phyloP scores from a whole-genome alignment of 495 filamentous ascomycete species.

The Immersiella caudata region DNA sequence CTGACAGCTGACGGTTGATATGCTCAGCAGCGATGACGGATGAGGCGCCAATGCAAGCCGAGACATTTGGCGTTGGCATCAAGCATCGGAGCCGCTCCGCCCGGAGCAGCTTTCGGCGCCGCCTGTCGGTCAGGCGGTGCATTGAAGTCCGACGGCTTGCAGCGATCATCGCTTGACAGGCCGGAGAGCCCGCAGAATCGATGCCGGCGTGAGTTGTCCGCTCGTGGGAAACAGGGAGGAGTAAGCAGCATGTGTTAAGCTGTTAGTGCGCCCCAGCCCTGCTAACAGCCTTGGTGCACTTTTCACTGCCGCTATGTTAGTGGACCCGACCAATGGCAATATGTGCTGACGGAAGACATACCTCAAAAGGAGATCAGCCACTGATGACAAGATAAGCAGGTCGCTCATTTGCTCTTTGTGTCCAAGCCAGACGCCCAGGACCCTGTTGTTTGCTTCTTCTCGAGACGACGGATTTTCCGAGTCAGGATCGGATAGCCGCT shows the following conservation, averaged over 20 bases:
- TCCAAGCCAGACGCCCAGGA: too few relatives aligned
- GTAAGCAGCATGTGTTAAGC: too few relatives aligned
- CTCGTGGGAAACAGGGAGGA: neutral
- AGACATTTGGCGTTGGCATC: neutral
- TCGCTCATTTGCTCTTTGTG: too few relatives aligned
- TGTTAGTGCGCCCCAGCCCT: too few relatives aligned
- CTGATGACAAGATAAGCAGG: too few relatives aligned
- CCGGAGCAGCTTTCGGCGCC: neutral
- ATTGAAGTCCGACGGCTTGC: neutral
- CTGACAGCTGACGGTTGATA: neutral
- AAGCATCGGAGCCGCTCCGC: neutral
- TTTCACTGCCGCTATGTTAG: too few relatives aligned
- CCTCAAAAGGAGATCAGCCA: too few relatives aligned
- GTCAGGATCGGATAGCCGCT: neutral
- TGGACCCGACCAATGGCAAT: too few relatives aligned
- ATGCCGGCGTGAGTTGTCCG: neutral
- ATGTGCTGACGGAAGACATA: too few relatives aligned
- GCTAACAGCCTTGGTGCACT: too few relatives aligned
- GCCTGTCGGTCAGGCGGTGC: neutral
- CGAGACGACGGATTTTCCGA: neutral
- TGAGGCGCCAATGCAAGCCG: neutral
- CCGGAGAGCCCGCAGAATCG: neutral
- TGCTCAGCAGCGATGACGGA: neutral
- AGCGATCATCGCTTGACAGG: neutral
- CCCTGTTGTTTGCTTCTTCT: neutral